Base-by-base conservation (phyloP, 495 filamentous ascomycete genomes). In the Alectoria sarmentosa region DNA sequence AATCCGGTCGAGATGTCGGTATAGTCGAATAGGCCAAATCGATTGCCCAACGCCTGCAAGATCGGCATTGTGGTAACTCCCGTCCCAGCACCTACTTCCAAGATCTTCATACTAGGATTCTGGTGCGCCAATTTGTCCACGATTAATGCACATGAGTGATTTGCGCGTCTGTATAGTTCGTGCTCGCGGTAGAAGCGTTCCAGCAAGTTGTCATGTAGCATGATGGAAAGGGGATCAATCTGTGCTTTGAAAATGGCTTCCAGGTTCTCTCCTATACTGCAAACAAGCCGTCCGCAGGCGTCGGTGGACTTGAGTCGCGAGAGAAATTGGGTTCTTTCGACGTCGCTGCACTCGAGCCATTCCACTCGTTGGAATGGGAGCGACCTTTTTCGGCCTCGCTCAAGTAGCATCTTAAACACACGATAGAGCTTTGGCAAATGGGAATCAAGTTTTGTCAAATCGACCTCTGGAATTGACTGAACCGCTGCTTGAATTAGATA, bases 61-160 rank as follows among this genome's bases (percentile, higher is more conserved):
- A 41, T 41, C 10, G 14, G 39, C 5, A 3, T 11, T 3, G 39
- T 41, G 8, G 39, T 13, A 2, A 3, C 39, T 14, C 39, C 39
- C 7, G 39, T 41, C 0, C 79, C 81, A 0, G 80, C 78, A 10
- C 83, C 82, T 39, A 86, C 72, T 63, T 84, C 82, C 1, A 84
- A 71, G 13, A 81, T 69, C 15, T 73, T 73, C 21, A 78, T 59
- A 28, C 71, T 69, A 0, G 78, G 73, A 49, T 74, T 71, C 56
- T 77, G 75, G 44, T 75, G 68, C 1, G 72, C 68, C 3, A 77
- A 58, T 15, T 67, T 61, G 23, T 73, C 70, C 3, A 13, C 42
- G 4, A 44, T n/a, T n/a, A 13, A 2, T 41, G 38, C 38, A 41
- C 14, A 41, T n/a, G n/a, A n/a, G n/a, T n/a, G n/a, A n/a, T n/a